Evolutionary conservation across 2,329 filamentous ascomycete genomes (phyloP), one percentile per base, ranked within the genome.

Genomic region (Exophiala alcalophila): DNA sequence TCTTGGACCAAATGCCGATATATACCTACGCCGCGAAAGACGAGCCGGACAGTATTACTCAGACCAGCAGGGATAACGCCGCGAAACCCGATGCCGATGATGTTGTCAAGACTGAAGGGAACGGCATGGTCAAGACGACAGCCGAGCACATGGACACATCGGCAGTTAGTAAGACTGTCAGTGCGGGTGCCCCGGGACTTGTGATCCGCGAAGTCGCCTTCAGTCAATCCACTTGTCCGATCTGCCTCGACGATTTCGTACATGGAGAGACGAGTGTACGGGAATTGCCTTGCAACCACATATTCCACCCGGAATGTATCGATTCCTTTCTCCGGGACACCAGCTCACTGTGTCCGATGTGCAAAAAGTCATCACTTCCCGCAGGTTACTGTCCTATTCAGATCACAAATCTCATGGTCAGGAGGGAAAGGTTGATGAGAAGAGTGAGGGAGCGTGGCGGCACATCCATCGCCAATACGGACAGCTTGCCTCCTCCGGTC

Each of bases 301-400:
- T 97, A 43, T 98, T 90, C 64, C 91, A 98, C 54, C 84, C 86
- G 0, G 83, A 86, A 52, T 98, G 92, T 59, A 90, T 97, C 52
- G 90, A 97, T 59, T 77, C 82, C 15, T 95, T 92, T 57, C 71
- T 97, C 9, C 73, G 76, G 29, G 74, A 81, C 40, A 83, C 84
- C 59, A 94, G 86, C 60, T 94, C 86, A 12, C 73, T 96, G 2
- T 98, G 92, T 59, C 91, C 92, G 1, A 72, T 94, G 56, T 98
- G 92, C 71, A 96, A 95, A 63, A 78, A 83, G 48, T 86, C 78
- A 35, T 86, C 90, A 57, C 67, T 96, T 1, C 89, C 90, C 5
- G 57, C 55, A 68, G 86, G 72, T 12, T 74, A 78, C 57, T 81
- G 79, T 42, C 81, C 83, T 0, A 67, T 70, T 0, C 73, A 73